Base-by-base conservation (phyloP, 2,329 filamentous ascomycete genomes). In the Thyridium curvatum region DNA sequence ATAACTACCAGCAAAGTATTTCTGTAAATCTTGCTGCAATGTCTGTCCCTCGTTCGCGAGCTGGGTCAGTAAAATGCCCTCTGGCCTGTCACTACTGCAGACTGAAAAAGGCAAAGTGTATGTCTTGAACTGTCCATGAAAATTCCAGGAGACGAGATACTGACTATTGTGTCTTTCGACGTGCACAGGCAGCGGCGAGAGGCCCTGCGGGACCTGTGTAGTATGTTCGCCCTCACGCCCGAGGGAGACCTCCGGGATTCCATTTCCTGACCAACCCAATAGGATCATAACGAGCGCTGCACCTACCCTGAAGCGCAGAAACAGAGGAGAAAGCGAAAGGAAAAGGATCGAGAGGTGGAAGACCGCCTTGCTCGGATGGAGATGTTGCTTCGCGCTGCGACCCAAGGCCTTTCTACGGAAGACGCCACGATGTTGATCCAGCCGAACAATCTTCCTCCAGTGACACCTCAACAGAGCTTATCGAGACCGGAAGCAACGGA, bases 71-170 rank as follows among this genome's bases (percentile, higher is more conserved):
- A 10, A 38, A 38, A 15, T 38, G 37, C 37, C 14, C 18, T 6
- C 10, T 40, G 3, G 38, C 38, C 7, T 40, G 38, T 32, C 32
- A 35, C 14, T 40, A 40, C 21, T 40, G 38, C 32, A 30, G 38
- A 21, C 13, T 35, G 32, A 40, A 40, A 32, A 40, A 40, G 38
- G 38, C 38, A 18, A 40, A 40, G 26, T 40, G 33, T 40, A 21
- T 28, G 34, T 18, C 6, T 21, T 21, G 10, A 9, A 28, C 34
- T 26, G n/a, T 10, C 10, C 26, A 21, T 12, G 13, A 28, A n/a
- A 13, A 8, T 16, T 6, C 6, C 10, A 10, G 10, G 6, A 10
- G 21, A 26, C 21, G 21, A 26, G 21, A n/a, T 26, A 10, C 21
- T 26, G 21, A 26, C 21, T 26, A 26, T 26, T 6, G 6, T 26